Conservation (phyloP, 176 grass and related monocot species). For the Areca catechu region DNA sequence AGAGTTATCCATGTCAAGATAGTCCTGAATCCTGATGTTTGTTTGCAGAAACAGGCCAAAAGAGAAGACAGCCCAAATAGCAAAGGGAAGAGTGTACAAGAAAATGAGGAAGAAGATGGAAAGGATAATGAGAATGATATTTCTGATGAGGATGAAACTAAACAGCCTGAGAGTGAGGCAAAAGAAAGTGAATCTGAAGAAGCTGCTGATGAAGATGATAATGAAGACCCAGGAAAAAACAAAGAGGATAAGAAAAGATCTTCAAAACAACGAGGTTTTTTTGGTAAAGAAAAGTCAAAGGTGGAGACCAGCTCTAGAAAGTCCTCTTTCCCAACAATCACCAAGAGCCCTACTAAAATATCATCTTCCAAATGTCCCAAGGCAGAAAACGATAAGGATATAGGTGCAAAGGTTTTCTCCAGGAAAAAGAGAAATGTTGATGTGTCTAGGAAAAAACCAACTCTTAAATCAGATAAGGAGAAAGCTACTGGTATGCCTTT, state of each 20-base stretch:
- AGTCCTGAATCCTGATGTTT: too few species aligned
- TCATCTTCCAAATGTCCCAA: conserved; percentile 38
- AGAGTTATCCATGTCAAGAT: too few species aligned
- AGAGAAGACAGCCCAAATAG: conserved; percentile 15
- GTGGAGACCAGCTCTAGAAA: conserved; percentile 30
- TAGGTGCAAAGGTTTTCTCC: conserved; percentile 80
- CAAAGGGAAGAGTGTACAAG: conserved; percentile 24
- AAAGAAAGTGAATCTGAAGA: conserved; percentile 36
- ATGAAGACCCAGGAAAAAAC: conserved; percentile 38
- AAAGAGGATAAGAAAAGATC: conserved; percentile 34
- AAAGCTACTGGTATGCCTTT: conserved; percentile 59
- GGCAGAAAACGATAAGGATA: conserved; percentile 30
- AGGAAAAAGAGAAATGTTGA: conserved; percentile 57
- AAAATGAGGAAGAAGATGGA: conserved; percentile 44
- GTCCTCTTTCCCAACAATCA: conserved; percentile 23
- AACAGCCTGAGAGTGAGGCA: conserved; percentile 35
- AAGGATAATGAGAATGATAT: conserved; percentile 17
- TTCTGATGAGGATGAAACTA: conserved; percentile 26
- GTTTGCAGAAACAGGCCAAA: conserved; percentile 29
- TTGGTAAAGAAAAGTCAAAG: conserved; percentile 34
- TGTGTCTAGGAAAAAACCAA: conserved; percentile 24
- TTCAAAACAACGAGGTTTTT: conserved; percentile 34
- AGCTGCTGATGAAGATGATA: conserved; percentile 35
- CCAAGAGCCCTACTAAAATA: conserved; percentile 31
- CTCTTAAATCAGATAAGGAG: conserved; percentile 35